Evolutionary conservation across 345 rosid genomes (phyloP).

Genomic region (Salix arbutifolia): DNA sequence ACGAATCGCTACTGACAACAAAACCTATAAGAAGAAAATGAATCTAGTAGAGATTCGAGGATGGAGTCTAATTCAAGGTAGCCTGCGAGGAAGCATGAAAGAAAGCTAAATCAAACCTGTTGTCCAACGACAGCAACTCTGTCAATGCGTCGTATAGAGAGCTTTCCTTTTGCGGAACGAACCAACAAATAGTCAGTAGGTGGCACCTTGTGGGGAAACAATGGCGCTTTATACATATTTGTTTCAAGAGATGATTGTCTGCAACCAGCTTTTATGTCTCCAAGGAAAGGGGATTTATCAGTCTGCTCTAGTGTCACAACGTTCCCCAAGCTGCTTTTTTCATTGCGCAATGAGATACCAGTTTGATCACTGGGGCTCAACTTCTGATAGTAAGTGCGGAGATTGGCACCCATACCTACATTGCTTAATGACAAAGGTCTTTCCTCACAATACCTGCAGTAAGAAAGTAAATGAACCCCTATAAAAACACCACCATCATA

Average conservation of each 20-base stretch:
- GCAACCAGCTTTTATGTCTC: conserved; percentile 77
- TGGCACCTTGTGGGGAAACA: conserved; percentile 77
- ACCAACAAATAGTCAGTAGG: conserved; percentile 85
- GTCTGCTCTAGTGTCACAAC: conserved; percentile 67
- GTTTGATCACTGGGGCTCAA: conserved; percentile 68
- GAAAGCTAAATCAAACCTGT: conserved; percentile 57
- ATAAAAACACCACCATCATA: conserved; percentile 2
- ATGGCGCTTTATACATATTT: conserved; percentile 91
- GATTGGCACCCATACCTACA: conserved; percentile 93
- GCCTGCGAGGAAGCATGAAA: background rate
- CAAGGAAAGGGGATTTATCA: conserved; percentile 95
- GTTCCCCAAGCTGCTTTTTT: conserved; percentile 63
- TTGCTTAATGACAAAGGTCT: conserved; percentile 84
- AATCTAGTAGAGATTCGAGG: background rate
- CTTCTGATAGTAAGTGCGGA: conserved; percentile 90
- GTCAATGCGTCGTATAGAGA: conserved; percentile 86
- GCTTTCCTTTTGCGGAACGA: conserved; percentile 94
- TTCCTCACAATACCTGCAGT: conserved; percentile 88
- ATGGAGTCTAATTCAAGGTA: background rate
- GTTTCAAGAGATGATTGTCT: conserved; percentile 85
- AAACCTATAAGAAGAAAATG: background rate
- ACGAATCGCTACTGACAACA: background rate
- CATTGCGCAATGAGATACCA: conserved; percentile 48
- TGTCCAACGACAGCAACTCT: conserved; percentile 86
- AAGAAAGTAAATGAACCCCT: background rate